A percentile compares a stretch with the other conserved stretches of the same genome.
phyloP scores from a whole-genome alignment of 331 rosid genomes.

The Saraca asoca region DNA sequence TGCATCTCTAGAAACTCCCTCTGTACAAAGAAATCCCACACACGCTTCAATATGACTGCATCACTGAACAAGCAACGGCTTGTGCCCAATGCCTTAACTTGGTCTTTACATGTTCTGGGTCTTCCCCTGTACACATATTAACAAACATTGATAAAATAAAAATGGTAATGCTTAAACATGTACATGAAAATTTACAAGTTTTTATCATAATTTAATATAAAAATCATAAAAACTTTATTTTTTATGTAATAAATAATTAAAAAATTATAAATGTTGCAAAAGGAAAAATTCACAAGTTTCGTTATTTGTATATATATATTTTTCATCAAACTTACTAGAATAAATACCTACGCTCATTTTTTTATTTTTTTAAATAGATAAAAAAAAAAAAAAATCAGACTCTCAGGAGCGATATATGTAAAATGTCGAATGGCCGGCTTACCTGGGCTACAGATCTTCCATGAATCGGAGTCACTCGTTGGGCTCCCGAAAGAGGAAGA shows the following conservation, averaged over 20 bases:
- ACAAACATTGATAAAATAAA: background rate
- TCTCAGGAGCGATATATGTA: background rate
- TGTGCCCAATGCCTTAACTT: slow-evolving; percentile 96
- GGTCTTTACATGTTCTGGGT: slow-evolving; percentile 79
- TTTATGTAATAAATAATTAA: no score
- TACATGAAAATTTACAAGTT: no score
- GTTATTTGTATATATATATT: no score
- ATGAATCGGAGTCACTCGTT: slow-evolving; percentile 58
- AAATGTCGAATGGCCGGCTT: no score
- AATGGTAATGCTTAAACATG: no score
- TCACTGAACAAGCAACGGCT: slow-evolving; percentile 92
- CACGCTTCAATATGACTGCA: slow-evolving; percentile 58
- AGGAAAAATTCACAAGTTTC: no score
- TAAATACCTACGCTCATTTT: no score
- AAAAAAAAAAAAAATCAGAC: background rate
- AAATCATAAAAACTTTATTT: no score
- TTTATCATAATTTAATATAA: no score
- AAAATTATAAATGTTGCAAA: no score
- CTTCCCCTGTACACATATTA: slow-evolving; percentile 55
- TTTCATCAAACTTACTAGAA: no score
- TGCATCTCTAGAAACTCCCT: slow-evolving; percentile 28
- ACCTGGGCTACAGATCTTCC: slow-evolving; percentile 93
- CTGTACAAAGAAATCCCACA: slow-evolving; percentile 40
- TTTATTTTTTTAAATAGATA: no score
- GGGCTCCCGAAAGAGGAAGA: slow-evolving; percentile 42